phyloP scores from a whole-genome alignment of 148 eudicot species.

The Rhododendron molle region DNA sequence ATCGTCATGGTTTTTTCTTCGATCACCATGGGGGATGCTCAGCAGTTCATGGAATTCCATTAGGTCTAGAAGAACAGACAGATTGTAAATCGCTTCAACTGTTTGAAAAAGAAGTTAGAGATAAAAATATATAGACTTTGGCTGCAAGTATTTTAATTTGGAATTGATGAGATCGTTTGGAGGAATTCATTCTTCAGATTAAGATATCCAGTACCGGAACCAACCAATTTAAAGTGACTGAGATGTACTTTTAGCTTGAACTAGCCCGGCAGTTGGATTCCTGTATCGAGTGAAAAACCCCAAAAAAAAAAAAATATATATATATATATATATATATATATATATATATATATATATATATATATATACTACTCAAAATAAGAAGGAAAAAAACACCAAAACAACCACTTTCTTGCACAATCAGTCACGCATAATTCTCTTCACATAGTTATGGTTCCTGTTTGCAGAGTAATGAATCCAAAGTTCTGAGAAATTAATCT shows the following conservation, averaged over 20 bases:
- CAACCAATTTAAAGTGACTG: background rate
- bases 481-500: background rate
- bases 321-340: no score
- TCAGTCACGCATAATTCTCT: background rate
- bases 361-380: background rate
- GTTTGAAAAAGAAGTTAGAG: background rate
- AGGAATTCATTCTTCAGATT: background rate
- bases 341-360: no score
- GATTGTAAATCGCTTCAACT: background rate
- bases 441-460: background rate
- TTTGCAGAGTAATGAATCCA: background rate
- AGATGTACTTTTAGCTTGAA: background rate
- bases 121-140: background rate
- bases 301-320: no score
- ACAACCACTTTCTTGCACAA: background rate
- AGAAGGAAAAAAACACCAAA: background rate
- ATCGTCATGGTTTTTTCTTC: conserved; percentile 94
- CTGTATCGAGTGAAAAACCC: background rate
- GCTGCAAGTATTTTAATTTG: background rate
- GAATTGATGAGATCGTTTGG: background rate
- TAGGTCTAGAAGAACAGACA: conserved; percentile 5
- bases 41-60: conserved; percentile 94
- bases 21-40: conserved; percentile 96
- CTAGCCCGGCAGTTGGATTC: background rate
- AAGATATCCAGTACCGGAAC: background rate